Conservation (phyloP, 169 alveolate genomes). For the Plasmodium berghei region DNA sequence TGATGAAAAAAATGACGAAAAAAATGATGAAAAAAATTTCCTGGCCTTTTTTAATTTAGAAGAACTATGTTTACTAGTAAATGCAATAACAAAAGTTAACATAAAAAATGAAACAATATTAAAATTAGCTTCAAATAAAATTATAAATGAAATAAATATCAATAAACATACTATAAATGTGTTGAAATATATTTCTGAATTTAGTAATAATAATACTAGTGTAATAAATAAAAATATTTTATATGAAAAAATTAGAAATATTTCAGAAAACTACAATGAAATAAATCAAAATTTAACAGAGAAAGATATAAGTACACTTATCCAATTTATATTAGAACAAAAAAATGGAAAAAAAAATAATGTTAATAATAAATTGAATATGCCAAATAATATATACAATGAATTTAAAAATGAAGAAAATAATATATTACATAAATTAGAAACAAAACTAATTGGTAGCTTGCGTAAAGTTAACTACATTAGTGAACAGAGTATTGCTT, state of each 20-base stretch:
- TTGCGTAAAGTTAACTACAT: conserved; percentile 36
- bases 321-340: conserved; percentile 18
- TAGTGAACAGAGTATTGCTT: conserved; percentile 75
- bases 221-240: too few species aligned
- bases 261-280: background rate
- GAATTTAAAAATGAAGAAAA: background rate
- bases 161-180: conserved; percentile 23
- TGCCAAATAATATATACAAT: too few species aligned
- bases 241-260: background rate
- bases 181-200: conserved; percentile 14
- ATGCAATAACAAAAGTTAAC: conserved; percentile 61
- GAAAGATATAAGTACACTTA: conserved; percentile 43
- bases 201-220: background rate
- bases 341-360: background rate
- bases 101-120: conserved; percentile 47
- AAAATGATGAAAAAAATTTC: background rate
- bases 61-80: conserved; percentile 53
- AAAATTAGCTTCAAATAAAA: conserved; percentile 38
- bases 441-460: conserved; percentile 17
- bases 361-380: background rate
- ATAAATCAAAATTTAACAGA: conserved; percentile 31
- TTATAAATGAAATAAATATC: conserved; percentile 17
- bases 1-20: background rate
- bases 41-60: conserved; percentile 12
- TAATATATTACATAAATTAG: background rate